Evolutionary conservation across 108 stramenopile genomes (phyloP).

Genomic region (Nitzschia putrida): DNA sequence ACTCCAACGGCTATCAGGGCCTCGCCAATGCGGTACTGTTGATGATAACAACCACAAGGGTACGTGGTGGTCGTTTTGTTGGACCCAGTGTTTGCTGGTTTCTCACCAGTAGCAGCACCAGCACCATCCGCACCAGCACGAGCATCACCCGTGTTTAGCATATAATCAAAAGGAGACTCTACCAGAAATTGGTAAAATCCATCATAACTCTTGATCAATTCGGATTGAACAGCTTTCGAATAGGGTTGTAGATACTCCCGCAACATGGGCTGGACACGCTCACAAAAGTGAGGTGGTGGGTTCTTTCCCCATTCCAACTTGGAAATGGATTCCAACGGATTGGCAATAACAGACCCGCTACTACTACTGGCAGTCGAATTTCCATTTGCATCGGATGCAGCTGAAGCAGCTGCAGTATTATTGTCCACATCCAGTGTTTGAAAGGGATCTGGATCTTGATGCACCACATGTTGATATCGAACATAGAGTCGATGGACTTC

Average conservation of each 20-base stretch:
- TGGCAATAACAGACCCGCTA: not conserved
- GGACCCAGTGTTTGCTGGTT: not conserved
- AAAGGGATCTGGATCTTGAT: constrained; percentile 79
- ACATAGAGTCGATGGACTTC: constrained; percentile 76
- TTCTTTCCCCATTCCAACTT: constrained; percentile 40
- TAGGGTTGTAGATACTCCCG: constrained; percentile 6
- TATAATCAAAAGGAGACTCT: constrained; percentile 54
- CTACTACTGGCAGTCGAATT: not conserved
- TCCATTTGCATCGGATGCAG: not conserved
- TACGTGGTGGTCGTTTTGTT: constrained; percentile 41
- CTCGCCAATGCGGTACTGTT: constrained; percentile 85
- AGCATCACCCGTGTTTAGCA: not conserved
- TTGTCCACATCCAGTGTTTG: constrained; percentile 17
- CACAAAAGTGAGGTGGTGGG: constrained; percentile 44
- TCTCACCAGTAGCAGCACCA: not conserved
- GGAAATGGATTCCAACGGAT: not conserved
- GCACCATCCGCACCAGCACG: not conserved
- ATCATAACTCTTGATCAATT: constrained; percentile 32
- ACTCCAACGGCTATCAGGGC: constrained; percentile 90
- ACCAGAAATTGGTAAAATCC: constrained; percentile 77
- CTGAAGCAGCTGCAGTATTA: not conserved
- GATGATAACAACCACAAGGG: constrained; percentile 82
- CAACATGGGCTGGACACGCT: constrained; percentile 23
- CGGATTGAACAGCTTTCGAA: constrained; percentile 17
- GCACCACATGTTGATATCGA: constrained; percentile 65